Conservation (phyloP, 352 stramenopile species). For the Plasmopara muralis region DNA sequence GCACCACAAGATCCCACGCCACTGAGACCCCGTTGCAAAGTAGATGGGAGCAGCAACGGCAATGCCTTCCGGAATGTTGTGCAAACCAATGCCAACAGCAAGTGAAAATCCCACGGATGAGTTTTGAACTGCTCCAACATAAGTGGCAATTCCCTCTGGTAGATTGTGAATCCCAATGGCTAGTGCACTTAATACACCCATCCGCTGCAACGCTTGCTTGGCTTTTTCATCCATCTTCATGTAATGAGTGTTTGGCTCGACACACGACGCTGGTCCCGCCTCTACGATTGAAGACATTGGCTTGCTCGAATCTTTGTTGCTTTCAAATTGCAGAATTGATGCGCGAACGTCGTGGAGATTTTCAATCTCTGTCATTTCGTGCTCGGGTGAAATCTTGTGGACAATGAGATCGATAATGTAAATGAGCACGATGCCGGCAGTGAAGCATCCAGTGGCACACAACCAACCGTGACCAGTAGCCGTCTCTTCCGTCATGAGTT, state of each 20-base stretch:
- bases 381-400: slow-evolving; percentile 29
- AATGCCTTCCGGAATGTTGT: slow-evolving; percentile 96
- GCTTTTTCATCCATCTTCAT: slow-evolving; percentile 31
- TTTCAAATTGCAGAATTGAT: slow-evolving; percentile 27
- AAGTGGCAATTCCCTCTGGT: slow-evolving; percentile 93
- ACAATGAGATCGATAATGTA: slow-evolving; percentile 41
- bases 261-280: slow-evolving; percentile 9
- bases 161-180: slow-evolving; percentile 94
- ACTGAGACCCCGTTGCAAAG: slow-evolving; percentile 90
- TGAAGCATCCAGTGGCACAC: slow-evolving; percentile 80
- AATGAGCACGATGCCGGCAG: slow-evolving; percentile 62
- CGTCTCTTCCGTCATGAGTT: slow-evolving; percentile 26
- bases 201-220: slow-evolving; percentile 53
- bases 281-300: slow-evolving; percentile 17
- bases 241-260: slow-evolving; percentile 3
- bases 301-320: slow-evolving; percentile 11
- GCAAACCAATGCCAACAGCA: slow-evolving; percentile 92
- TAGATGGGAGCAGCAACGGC: slow-evolving; percentile 94
- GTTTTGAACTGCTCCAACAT: slow-evolving; percentile 87
- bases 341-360: slow-evolving; percentile 25
- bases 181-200: slow-evolving; percentile 89
- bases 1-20: slow-evolving; percentile 91
- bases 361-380: slow-evolving; percentile 26
- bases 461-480: slow-evolving; percentile 58
- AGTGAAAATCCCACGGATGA: slow-evolving; percentile 87